Evolutionary conservation across 2,329 filamentous ascomycete genomes (phyloP), one percentile per base, ranked within the genome.

Genomic region (Fusarium gaditjirri): DNA sequence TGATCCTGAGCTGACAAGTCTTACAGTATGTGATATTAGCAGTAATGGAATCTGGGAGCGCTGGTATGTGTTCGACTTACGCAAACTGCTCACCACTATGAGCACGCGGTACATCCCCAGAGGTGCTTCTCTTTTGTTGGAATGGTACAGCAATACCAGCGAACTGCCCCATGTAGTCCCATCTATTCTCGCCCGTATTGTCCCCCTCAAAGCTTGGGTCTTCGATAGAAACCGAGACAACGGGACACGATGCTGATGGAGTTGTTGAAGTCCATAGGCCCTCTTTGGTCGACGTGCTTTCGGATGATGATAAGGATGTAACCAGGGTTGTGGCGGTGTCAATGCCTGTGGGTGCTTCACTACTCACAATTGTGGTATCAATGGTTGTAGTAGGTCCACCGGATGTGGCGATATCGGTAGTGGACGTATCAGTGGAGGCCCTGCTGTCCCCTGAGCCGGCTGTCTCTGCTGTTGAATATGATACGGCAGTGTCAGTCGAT

Each of bases 121-220:
- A 47, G 29, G 36, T 36, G n/a, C 61, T 42, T 5, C 47, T 47
- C 23, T 54, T 23, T 39, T 39, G 38, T 39, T 64, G 35, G 23
- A 62, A 55, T 4, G 57, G 36, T 7, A 54, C 47, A 8, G 47
- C 16, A 16, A 44, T 16, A 12, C 27, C 25, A 3, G 38, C 11
- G 7, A 39, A 62, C 8, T 31, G 8, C 12, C 6, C 4, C 41
- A 23, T 46, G 25, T 31, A 65, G 31, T 62, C 39, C 47, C 57
- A 64, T 49, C 25, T 27, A 27, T 65, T 47, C 23, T 50, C 23
- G 16, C n/a, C 43, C 23, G 33, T 38, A 16, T 65, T 57, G 23
- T 35, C 49, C 14, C 59, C 49, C 43, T 65, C 59, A 25, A 39
- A 65, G 25, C 49, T 27, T 9, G 57, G 46, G 17, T 55, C 58